Percentiles rank a stretch among this genome's conserved stretches.
phyloP scores from a whole-genome alignment of 805 yeast species.

The Hanseniaspora pseudoguilliermondii region DNA sequence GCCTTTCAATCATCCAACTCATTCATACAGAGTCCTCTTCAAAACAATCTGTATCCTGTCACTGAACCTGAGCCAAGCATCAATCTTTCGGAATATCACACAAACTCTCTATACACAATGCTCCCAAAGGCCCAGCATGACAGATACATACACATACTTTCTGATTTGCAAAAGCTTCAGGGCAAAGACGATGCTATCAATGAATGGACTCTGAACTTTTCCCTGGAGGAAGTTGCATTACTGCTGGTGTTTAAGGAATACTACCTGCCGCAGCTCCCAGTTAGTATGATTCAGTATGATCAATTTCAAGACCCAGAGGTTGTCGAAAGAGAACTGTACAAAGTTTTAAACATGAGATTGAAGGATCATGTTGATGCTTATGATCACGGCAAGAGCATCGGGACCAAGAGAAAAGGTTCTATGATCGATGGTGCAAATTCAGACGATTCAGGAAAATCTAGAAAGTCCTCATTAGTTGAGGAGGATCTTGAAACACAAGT shows the following conservation, averaged over 20 bases:
- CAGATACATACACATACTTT: not conserved
- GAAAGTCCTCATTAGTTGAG: slow-evolving; percentile 44
- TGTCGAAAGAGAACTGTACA: slow-evolving; percentile 4
- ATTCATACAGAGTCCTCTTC: not conserved
- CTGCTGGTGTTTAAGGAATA: slow-evolving; percentile 7
- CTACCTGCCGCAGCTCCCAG: slow-evolving; percentile 11
- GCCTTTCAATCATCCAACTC: slow-evolving; percentile 1
- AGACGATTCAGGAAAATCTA: slow-evolving; percentile 50
- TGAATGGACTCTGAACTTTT: slow-evolving; percentile 3
- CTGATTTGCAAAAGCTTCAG: not conserved
- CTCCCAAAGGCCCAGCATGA: not conserved
- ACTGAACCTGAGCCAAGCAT: not conserved
- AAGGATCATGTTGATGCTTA: not conserved
- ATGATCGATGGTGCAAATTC: not conserved
- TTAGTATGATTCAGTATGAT: slow-evolving; percentile 8
- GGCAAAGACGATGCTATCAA: not conserved
- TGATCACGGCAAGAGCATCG: not conserved
- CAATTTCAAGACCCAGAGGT: slow-evolving; percentile 4
- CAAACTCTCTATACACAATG: not conserved
- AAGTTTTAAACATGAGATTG: not conserved
- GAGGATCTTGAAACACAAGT: slow-evolving; percentile 76
- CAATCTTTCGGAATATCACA: not conserved
- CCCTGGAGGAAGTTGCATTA: slow-evolving; percentile 3
- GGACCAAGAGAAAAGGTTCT: not conserved
- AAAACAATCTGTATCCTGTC: not conserved